Base-by-base conservation (phyloP, 2,329 filamentous ascomycete species). In the Chrysoporthe deuterocubensis region DNA sequence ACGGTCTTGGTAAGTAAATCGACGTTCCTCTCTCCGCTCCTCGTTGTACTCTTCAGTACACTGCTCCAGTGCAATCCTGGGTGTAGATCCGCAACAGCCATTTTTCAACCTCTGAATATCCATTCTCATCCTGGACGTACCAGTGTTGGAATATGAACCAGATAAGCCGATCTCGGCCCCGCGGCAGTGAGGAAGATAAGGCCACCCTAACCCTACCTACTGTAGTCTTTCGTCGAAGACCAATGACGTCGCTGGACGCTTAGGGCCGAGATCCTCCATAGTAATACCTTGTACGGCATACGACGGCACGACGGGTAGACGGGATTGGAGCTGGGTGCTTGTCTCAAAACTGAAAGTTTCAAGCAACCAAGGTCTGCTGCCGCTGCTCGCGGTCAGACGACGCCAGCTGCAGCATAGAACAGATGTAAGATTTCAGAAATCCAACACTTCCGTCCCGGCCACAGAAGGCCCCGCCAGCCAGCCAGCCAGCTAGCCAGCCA, bases 371-470 rank as follows among this genome's bases (percentile, higher is more conserved):
- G 34, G 34, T 37, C 32, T 40, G 16, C 34, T 57, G 32, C 32
- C 54, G 32, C 16, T 57, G 34, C 32, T 57, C 34, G 54, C 54
- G 54, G 54, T 40, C 54, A 57, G 54, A 57, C 54, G 32, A 57
- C 54, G n/a, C 32, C 34, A 40, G 32, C 54, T 57, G 16, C 9
- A 37, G 54, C 32, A 18, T 26, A 37, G 54, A 16, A 40, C 54
- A 57, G n/a, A 57, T 57, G 54, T 32, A n/a, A 57, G 18, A 9
- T 40, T 13, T 37, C 54, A 57, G 13, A 13, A 4, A 34, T 8
- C 16, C 32, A 9, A 40, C 34, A 37, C 54, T 40, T 57, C 6
- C 34, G 59, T 32, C 42, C 43, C 21, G 59, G 59, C 59, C 26
- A 61, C 34, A 61, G 58, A 14, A 43, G 58, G 42, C 58, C 21